phyloP scores from a whole-genome alignment of 805 yeast species.

The Candida vartiovaarae region DNA sequence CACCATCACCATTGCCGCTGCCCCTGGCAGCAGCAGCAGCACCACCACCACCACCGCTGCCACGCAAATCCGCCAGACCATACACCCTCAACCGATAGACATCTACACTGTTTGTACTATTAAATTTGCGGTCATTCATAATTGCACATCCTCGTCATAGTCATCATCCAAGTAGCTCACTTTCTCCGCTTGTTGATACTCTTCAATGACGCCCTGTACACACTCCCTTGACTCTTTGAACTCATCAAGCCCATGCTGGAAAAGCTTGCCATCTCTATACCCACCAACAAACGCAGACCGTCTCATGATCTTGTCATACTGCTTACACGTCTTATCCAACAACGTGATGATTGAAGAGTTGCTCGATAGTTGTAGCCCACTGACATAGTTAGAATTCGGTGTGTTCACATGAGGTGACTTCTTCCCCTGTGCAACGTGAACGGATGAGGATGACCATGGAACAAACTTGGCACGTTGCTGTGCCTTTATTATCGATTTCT shows the following conservation, averaged over 20 bases:
- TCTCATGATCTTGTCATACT: slow-evolving; percentile 73
- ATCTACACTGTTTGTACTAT: not conserved
- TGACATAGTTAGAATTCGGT: slow-evolving; percentile 40
- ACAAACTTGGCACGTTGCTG: slow-evolving; percentile 68
- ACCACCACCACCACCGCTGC: slow-evolving; percentile 26
- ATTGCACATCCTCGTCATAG: slow-evolving; percentile 26
- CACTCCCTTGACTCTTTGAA: slow-evolving; percentile 73
- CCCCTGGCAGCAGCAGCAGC: not conserved
- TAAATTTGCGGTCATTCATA: not conserved
- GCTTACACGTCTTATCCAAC: slow-evolving; percentile 58
- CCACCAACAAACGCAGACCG: slow-evolving; percentile 81
- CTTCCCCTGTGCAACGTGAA: slow-evolving; percentile 71
- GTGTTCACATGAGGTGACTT: slow-evolving; percentile 50
- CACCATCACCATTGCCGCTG: slow-evolving; percentile 13
- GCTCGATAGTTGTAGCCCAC: slow-evolving; percentile 81
- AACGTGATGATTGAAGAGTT: slow-evolving; percentile 67
- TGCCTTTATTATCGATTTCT: slow-evolving; percentile 56
- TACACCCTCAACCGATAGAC: not conserved
- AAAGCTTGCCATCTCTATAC: slow-evolving; percentile 43
- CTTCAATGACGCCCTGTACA: slow-evolving; percentile 69
- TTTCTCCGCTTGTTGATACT: slow-evolving; percentile 65
- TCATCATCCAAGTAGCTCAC: slow-evolving; percentile 38
- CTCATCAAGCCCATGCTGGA: slow-evolving; percentile 44
- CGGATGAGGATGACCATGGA: slow-evolving; percentile 77
- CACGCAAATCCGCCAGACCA: not conserved